Percentiles rank a stretch among this genome's conserved stretches.
Conservation (phyloP, 371 early-diverging fungal genomes). For the Mucor indicus region DNA sequence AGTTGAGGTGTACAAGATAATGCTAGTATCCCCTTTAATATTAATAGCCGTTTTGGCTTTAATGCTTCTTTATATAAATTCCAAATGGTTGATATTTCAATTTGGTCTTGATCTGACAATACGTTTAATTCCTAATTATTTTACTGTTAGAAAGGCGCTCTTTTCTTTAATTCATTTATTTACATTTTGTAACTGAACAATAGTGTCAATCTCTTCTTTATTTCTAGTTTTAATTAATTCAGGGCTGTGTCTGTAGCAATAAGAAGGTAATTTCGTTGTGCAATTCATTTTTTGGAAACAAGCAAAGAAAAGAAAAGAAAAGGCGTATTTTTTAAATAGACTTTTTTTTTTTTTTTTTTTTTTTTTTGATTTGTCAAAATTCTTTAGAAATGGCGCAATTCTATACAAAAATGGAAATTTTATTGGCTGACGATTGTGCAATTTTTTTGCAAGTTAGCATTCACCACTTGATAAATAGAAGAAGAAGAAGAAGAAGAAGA, state of each 20-base stretch:
- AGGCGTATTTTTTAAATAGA: neutral
- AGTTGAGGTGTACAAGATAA: slow-evolving; percentile 58
- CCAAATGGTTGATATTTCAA: slow-evolving; percentile 51
- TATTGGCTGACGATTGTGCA: slow-evolving; percentile 12
- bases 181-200: slow-evolving; percentile 13
- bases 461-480: too few species aligned
- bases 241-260: slow-evolving; percentile 24
- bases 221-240: slow-evolving; percentile 16
- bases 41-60: slow-evolving; percentile 45
- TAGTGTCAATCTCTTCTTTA: slow-evolving; percentile 7
- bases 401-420: neutral
- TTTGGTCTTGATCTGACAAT: slow-evolving; percentile 35
- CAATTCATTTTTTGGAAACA: slow-evolving; percentile 11
- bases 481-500: too few species aligned
- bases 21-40: slow-evolving; percentile 55
- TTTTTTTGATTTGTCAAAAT: slow-evolving; percentile 4
- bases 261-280: slow-evolving; percentile 5
- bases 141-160: too few species aligned
- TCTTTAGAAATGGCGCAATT: slow-evolving; percentile 18
- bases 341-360: too few species aligned
- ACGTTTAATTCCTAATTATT: slow-evolving; percentile 11
- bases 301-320: neutral
- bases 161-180: neutral
- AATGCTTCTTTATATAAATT: slow-evolving; percentile 44
- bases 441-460: too few species aligned